A percentile compares a stretch with the other conserved stretches of the same genome.
Evolutionary conservation across 2,329 filamentous ascomycete species (phyloP).

Genomic region (Hypoxylon sp.): DNA sequence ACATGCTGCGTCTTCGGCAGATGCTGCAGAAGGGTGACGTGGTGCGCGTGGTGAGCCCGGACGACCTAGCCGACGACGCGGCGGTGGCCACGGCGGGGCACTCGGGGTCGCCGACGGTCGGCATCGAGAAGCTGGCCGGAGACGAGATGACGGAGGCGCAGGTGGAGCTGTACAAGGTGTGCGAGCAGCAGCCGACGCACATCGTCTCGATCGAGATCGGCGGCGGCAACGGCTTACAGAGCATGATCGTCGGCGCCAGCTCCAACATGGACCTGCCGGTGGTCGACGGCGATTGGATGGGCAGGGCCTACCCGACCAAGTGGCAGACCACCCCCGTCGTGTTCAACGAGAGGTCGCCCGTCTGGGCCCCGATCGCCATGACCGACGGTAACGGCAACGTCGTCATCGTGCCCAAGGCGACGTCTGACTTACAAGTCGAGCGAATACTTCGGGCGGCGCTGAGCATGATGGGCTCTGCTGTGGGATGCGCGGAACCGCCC

Average conservation of each 20-base stretch:
- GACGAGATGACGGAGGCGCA: constrained; percentile 63
- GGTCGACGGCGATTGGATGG: constrained; percentile 66
- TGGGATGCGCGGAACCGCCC: constrained; percentile 57
- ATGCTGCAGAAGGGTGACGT: constrained; percentile 59
- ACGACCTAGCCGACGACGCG: constrained; percentile 59
- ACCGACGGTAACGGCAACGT: constrained; percentile 55
- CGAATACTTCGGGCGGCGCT: constrained; percentile 59
- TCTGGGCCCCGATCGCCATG: constrained; percentile 55
- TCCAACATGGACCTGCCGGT: constrained; percentile 59
- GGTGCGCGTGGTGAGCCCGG: constrained; percentile 60
- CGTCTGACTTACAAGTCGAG: constrained; percentile 57
- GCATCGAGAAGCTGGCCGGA: constrained; percentile 65
- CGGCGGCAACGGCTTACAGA: constrained; percentile 69
- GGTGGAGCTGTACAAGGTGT: constrained; percentile 59
- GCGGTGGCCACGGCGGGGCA: constrained; percentile 64
- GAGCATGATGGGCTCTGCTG: constrained; percentile 63
- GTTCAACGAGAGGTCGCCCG: constrained; percentile 56
- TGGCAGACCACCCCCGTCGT: constrained; percentile 64
- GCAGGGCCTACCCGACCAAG: constrained; percentile 61
- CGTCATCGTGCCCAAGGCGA: constrained; percentile 55
- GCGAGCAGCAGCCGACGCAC: constrained; percentile 56
- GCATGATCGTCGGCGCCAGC: constrained; percentile 63
- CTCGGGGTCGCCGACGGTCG: constrained; percentile 66
- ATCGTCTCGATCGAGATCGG: constrained; percentile 72
- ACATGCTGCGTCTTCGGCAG: constrained; percentile 59